Conservation (phyloP, 345 rosid species). For the Populus simonii region DNA sequence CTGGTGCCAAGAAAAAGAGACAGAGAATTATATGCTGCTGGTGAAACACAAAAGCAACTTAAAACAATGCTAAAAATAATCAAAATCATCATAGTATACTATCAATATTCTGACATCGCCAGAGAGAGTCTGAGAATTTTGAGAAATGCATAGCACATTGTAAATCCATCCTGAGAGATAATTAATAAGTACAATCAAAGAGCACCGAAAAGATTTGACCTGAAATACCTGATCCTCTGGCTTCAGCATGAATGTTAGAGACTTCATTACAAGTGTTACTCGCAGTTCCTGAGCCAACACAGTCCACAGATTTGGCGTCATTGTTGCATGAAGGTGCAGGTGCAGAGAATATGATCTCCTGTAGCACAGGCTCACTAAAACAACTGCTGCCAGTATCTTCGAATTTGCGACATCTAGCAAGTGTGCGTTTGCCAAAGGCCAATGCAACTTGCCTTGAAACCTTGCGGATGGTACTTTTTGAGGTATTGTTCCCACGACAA, state of each 20-base stretch:
- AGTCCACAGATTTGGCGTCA: conserved; percentile 75
- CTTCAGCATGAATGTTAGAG: conserved; percentile 63
- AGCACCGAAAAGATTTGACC: conserved; percentile 4
- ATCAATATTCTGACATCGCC: no score
- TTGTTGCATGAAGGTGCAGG: conserved; percentile 55
- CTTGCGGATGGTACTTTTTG: conserved; percentile 60
- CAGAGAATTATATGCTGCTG: conserved; percentile 1
- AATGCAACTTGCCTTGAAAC: conserved; percentile 73
- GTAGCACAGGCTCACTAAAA: conserved; percentile 69
- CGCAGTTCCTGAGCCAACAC: conserved; percentile 95
- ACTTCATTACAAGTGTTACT: conserved; percentile 81
- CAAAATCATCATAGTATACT: neutral
- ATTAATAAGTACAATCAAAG: neutral
- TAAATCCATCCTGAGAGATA: neutral
- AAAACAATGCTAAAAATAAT: neutral
- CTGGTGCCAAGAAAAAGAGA: conserved; percentile 35
- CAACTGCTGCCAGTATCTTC: conserved; percentile 81
- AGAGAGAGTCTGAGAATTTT: neutral
- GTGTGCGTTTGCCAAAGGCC: conserved; percentile 69
- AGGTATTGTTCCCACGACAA: conserved; percentile 59
- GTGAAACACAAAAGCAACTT: neutral
- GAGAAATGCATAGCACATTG: neutral
- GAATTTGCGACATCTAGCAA: conserved; percentile 63
- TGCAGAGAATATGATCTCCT: conserved; percentile 63
- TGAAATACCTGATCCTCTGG: conserved; percentile 74